Evolutionary conservation across 345 rosid genomes (phyloP).

Genomic region (Excoecaria cochinchinensis): DNA sequence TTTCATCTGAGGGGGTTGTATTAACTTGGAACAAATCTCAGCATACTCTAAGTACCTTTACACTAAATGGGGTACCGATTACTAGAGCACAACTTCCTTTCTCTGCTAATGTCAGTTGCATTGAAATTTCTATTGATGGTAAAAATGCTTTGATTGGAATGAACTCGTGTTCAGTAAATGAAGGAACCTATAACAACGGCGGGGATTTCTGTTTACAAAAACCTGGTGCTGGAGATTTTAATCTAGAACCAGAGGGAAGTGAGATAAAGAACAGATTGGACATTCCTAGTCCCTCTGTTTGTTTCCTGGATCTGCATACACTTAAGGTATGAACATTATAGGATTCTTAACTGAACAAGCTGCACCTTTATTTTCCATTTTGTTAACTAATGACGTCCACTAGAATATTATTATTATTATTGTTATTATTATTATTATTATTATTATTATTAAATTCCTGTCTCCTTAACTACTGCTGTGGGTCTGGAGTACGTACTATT

Average conservation of each 20-base stretch:
- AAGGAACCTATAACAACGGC: slow-evolving; percentile 24
- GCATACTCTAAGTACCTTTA: slow-evolving; percentile 63
- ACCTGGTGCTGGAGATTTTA: slow-evolving; percentile 35
- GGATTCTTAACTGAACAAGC: too few species aligned
- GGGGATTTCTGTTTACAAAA: slow-evolving; percentile 27
- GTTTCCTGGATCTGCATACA: slow-evolving; percentile 78
- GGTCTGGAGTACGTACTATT: background rate
- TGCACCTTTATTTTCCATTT: background rate
- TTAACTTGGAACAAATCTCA: slow-evolving; percentile 71
- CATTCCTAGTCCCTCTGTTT: slow-evolving; percentile 68
- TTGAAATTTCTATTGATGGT: slow-evolving; percentile 84
- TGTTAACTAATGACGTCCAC: background rate
- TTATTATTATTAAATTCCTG: background rate
- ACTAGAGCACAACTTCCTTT: slow-evolving; percentile 67
- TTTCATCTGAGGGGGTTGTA: slow-evolving; percentile 77
- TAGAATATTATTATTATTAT: background rate
- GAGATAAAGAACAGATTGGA: slow-evolving; percentile 44
- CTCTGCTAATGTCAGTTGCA: slow-evolving; percentile 67
- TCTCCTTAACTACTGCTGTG: background rate
- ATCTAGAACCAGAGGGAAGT: slow-evolving; percentile 37
- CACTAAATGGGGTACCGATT: slow-evolving; percentile 66
- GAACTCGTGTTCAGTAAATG: slow-evolving; percentile 44
- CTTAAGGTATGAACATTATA: slow-evolving; percentile 51
- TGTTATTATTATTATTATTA: background rate
- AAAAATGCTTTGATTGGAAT: slow-evolving; percentile 68